A percentile compares a stretch with the other conserved stretches of the same genome.
These are phyloP conservation scores for Colletotrichum horii DNA, from an alignment of 2,329 filamentous ascomycete species.

Conservation along the genomic window DNA sequence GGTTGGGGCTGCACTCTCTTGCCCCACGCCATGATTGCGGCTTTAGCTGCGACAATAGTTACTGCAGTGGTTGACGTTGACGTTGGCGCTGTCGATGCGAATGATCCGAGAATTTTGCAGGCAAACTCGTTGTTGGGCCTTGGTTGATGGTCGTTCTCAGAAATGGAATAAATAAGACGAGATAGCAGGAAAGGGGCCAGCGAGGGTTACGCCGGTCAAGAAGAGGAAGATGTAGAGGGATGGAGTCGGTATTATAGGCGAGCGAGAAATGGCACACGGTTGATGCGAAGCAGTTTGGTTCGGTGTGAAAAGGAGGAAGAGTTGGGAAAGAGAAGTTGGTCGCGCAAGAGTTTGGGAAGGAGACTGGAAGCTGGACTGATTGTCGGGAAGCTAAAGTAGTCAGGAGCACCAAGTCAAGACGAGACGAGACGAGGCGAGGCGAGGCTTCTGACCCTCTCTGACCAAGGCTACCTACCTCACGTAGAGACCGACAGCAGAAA, in stretches of 20 bases:
- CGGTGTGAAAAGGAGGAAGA: not conserved
- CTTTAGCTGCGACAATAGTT: not conserved
- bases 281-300: not conserved
- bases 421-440: not conserved
- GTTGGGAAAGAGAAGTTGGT: not conserved
- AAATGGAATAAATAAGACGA: not conserved
- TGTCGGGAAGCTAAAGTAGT: not conserved
- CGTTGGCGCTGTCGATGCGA: not conserved
- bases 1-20: conserved; percentile 13
- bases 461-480: not conserved
- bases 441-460: not conserved
- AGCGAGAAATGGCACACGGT: not conserved
- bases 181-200: not conserved
- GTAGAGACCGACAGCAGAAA: not conserved
- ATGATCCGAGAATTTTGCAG: not conserved
- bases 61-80: not conserved
- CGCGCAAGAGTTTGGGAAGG: not conserved
- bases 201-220: not conserved
- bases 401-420: not conserved
- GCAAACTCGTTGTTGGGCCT: not conserved
- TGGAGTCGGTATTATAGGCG: not conserved
- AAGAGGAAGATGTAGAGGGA: not conserved
- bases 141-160: not conserved
- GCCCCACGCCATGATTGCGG: conserved; percentile 16
- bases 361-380: not conserved